Percentiles rank a stretch among this genome's conserved stretches.
Evolutionary conservation across 768 basidiomycete species (phyloP).

Genomic region (Termitomyces sp.): DNA sequence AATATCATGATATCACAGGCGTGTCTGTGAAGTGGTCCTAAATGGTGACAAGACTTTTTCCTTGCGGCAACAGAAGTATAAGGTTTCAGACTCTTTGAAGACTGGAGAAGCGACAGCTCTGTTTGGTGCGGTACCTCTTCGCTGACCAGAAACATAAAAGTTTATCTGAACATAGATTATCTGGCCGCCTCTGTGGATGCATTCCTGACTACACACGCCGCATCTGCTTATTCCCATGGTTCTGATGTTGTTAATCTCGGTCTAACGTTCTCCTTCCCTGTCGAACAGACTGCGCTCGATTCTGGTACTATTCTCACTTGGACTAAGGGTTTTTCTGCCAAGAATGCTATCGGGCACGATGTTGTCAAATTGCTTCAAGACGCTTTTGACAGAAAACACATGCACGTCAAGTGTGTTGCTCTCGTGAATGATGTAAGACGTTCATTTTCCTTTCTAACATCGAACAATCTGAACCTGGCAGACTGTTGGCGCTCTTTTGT

Average conservation of each 20-base stretch:
- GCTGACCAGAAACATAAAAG: neutral
- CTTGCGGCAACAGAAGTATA: slow-evolving; percentile 94
- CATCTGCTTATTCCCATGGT: slow-evolving; percentile 21
- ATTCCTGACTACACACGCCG: slow-evolving; percentile 68
- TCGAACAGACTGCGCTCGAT: slow-evolving; percentile 91
- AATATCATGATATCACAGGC: slow-evolving; percentile 41
- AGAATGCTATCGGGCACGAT: slow-evolving; percentile 85
- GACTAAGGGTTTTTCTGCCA: slow-evolving; percentile 96
- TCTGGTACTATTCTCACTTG: slow-evolving; percentile 88
- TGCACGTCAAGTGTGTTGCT: slow-evolving; percentile 88
- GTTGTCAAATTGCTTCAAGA: slow-evolving; percentile 88
- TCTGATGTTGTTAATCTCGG: slow-evolving; percentile 58
- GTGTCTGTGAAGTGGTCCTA: slow-evolving; percentile 92
- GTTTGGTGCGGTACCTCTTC: slow-evolving; percentile 53
- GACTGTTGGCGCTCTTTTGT: slow-evolving; percentile 95
- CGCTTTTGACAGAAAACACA: slow-evolving; percentile 86
- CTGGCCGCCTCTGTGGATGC: slow-evolving; percentile 95
- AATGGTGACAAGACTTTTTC: slow-evolving; percentile 86
- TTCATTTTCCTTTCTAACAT: neutral
- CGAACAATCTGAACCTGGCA: slow-evolving; percentile 22
- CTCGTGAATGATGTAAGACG: slow-evolving; percentile 88
- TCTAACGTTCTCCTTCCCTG: slow-evolving; percentile 96
- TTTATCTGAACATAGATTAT: slow-evolving; percentile 60
- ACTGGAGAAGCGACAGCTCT: slow-evolving; percentile 83
- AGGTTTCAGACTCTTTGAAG: slow-evolving; percentile 90